Conservation (phyloP, 768 basidiomycete genomes). For the Tylopilus vinaceipallidus region DNA sequence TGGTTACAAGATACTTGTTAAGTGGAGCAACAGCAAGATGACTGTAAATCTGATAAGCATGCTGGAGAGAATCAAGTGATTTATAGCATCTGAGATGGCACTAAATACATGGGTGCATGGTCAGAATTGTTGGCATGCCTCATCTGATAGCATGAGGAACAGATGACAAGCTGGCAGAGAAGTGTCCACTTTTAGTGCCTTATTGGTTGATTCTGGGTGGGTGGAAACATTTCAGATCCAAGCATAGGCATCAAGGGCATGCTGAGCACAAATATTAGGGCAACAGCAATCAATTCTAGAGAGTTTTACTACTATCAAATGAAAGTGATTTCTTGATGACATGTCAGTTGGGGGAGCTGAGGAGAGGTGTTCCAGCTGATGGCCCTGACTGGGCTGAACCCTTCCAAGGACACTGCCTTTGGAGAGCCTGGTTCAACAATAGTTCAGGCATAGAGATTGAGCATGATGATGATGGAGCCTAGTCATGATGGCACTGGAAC, state of each 20-base stretch:
- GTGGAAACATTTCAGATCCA: slow-evolving; percentile 59
- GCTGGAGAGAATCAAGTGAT: too few relatives aligned
- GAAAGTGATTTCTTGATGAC: slow-evolving; percentile 3
- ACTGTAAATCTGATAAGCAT: too few relatives aligned
- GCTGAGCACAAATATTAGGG: slow-evolving; percentile 4
- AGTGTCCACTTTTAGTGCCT: slow-evolving; percentile 28
- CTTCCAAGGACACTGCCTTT: slow-evolving; percentile 25
- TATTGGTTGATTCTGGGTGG: slow-evolving; percentile 92
- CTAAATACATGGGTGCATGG: slow-evolving; percentile 1
- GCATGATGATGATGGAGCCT: slow-evolving; percentile 35
- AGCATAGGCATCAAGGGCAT: slow-evolving; percentile 23
- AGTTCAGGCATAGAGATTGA: slow-evolving; percentile 5
- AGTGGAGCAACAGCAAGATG: slow-evolving; percentile 28
- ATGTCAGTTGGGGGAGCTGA: neutral
- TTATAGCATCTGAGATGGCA: slow-evolving; percentile 2
- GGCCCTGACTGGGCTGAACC: slow-evolving; percentile 16
- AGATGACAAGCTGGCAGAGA: slow-evolving; percentile 1
- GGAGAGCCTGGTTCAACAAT: slow-evolving; percentile 12
- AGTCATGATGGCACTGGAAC: slow-evolving; percentile 44
- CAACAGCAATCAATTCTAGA: slow-evolving; percentile 1
- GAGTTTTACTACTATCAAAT: slow-evolving; percentile 8
- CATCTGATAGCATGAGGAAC: too few relatives aligned
- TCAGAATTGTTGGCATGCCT: slow-evolving; percentile 4
- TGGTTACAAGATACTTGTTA: slow-evolving; percentile 30
- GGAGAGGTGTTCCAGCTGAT: neutral